These are phyloP conservation scores for Casuarina cunninghamiana DNA, from an alignment of 306 rosid species.

Conservation along the genomic window DNA sequence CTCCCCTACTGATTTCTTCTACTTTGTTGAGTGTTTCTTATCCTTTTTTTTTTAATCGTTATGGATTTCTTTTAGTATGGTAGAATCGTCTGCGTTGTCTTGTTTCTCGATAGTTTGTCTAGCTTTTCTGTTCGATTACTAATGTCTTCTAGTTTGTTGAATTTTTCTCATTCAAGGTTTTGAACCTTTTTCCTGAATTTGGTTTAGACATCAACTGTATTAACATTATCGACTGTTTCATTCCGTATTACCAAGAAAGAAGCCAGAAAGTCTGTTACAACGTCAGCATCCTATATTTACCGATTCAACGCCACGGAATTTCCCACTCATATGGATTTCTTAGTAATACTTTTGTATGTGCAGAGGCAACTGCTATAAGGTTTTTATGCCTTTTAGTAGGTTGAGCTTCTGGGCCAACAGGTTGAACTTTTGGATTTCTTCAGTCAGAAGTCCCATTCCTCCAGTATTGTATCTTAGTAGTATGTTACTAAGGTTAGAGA, in stretches of 20 bases:
- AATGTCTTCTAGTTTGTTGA: too few relatives aligned
- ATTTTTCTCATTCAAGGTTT: too few relatives aligned
- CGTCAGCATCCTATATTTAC: neutral
- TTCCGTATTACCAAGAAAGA: neutral
- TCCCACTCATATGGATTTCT: neutral
- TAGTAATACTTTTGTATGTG: neutral
- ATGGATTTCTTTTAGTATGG: too few relatives aligned
- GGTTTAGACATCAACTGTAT: neutral
- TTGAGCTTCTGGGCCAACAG: neutral
- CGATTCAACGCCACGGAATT: neutral
- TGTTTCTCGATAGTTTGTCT: too few relatives aligned
- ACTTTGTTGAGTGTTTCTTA: too few relatives aligned
- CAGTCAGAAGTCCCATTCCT: conserved; percentile 4
- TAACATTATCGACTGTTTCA: neutral
- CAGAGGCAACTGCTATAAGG: neutral
- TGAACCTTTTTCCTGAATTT: neutral
- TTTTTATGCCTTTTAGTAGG: neutral
- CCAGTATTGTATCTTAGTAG: neutral
- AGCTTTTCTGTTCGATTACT: too few relatives aligned
- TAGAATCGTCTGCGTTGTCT: too few relatives aligned
- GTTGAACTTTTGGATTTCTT: neutral
- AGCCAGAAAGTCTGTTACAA: neutral
- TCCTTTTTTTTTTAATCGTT: too few relatives aligned
- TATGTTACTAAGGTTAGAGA: conserved; percentile 2
- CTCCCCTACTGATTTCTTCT: too few relatives aligned